Evolutionary conservation across 495 filamentous ascomycete species (phyloP).

Genomic region (Lasiosphaeris hirsuta): DNA sequence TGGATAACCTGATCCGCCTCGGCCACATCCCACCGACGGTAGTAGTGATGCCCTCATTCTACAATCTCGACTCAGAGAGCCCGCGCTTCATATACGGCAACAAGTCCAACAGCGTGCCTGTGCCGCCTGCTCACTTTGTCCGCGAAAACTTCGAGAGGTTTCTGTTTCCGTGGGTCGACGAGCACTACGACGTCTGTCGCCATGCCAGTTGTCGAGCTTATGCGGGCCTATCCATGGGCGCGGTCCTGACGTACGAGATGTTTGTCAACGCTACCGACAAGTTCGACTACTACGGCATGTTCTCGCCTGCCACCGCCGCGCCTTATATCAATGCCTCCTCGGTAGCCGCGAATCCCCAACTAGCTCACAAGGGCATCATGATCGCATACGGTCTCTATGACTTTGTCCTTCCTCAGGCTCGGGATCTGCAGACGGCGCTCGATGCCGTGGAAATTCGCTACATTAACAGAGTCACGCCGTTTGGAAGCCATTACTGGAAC

Average conservation of each 20-base stretch:
- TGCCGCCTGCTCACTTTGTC: conserved; percentile 19
- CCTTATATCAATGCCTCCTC: conserved; percentile 22
- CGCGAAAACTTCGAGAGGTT: conserved; percentile 31
- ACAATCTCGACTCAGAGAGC: conserved; percentile 27
- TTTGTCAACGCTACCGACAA: conserved; percentile 31
- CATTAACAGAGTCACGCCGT: conserved; percentile 27
- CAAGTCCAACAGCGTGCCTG: conserved; percentile 12
- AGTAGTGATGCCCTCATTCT: conserved; percentile 33
- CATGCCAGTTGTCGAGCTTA: conserved; percentile 30
- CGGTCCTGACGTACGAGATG: conserved; percentile 34
- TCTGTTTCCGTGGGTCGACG: conserved; percentile 30
- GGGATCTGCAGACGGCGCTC: conserved; percentile 27
- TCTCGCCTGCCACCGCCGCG: conserved; percentile 26
- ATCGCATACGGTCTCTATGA: conserved; percentile 33
- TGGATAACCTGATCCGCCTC: conserved; percentile 34
- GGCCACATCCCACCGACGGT: conserved; percentile 33
- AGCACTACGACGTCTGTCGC: conserved; percentile 21
- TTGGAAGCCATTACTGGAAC: conserved; percentile 33
- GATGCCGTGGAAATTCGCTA: conserved; percentile 15
- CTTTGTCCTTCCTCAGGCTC: conserved; percentile 21
- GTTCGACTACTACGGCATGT: conserved; percentile 33
- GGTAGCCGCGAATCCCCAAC: conserved; percentile 21
- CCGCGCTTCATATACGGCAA: conserved; percentile 29
- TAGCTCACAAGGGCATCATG: conserved; percentile 27
- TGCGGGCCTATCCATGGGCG: conserved; percentile 31